Evolutionary conservation across 495 filamentous ascomycete genomes (phyloP).

Genomic region (Neurospora sublineolata): DNA sequence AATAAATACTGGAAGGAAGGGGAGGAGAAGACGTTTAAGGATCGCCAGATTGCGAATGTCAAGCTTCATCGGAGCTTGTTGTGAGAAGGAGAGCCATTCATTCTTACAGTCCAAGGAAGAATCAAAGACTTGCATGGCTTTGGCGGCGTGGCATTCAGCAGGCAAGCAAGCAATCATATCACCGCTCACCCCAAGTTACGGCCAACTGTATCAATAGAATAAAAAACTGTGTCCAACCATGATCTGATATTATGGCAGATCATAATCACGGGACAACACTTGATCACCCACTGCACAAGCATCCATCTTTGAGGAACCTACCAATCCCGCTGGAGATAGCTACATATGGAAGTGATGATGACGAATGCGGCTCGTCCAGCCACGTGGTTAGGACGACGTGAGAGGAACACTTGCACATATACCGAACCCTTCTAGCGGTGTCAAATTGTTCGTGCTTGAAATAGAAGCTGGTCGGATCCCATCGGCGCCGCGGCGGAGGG

Average conservation of each 20-base stretch:
- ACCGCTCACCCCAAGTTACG: background rate
- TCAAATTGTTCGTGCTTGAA: background rate
- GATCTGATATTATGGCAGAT: background rate
- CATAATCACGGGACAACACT: background rate
- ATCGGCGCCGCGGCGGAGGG: background rate
- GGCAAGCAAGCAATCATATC: background rate
- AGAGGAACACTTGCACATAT: background rate
- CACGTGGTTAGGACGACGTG: background rate
- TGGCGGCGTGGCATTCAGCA: background rate
- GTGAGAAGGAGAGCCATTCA: background rate
- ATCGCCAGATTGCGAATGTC: background rate
- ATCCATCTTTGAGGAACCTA: background rate
- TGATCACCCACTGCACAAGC: background rate
- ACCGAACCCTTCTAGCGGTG: background rate
- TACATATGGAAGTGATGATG: background rate
- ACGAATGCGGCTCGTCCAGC: background rate
- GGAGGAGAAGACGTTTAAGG: slow-evolving; percentile 8
- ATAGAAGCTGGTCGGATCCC: background rate
- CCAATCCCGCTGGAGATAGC: background rate
- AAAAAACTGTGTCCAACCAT: background rate
- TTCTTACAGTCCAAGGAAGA: background rate
- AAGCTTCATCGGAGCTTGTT: background rate
- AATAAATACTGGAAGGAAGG: slow-evolving; percentile 24
- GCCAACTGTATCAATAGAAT: background rate
- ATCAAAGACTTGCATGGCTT: background rate